These are phyloP conservation scores for Nannochloropsis salina DNA, from an alignment of 108 stramenopile genomes.

Conservation along the genomic window DNA sequence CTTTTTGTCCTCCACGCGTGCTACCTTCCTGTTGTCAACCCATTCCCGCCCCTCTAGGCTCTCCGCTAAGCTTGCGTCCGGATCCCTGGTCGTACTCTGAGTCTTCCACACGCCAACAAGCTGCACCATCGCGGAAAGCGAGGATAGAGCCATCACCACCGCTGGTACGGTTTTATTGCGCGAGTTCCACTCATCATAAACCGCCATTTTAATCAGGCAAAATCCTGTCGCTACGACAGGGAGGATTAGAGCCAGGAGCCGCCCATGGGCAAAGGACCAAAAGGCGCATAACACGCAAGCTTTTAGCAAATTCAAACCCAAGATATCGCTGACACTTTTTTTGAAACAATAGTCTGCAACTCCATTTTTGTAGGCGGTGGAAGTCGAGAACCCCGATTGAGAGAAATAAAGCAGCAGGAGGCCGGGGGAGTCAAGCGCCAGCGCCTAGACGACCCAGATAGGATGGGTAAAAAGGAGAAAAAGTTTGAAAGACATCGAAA, in stretches of 20 bases:
- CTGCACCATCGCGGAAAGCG: not conserved
- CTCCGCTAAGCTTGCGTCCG: constrained; percentile 1
- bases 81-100: not conserved
- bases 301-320: constrained; percentile 20
- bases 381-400: not conserved
- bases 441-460: not conserved
- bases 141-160: not conserved
- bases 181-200: not conserved
- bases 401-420: not conserved
- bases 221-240: not conserved
- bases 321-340: not conserved
- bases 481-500: no score
- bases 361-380: not conserved
- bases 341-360: not conserved
- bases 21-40: no score
- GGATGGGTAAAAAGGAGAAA: not conserved
- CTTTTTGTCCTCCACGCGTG: not conserved
- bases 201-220: not conserved
- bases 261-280: not conserved
- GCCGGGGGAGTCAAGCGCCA: not conserved
- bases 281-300: constrained; percentile 16
- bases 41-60: not conserved
- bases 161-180: not conserved
- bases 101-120: not conserved
- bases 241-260: not conserved